Evolutionary conservation across 257 asterid genomes (phyloP), one percentile per base, ranked within the genome.

Genomic region (Jacaranda mimosifolia): DNA sequence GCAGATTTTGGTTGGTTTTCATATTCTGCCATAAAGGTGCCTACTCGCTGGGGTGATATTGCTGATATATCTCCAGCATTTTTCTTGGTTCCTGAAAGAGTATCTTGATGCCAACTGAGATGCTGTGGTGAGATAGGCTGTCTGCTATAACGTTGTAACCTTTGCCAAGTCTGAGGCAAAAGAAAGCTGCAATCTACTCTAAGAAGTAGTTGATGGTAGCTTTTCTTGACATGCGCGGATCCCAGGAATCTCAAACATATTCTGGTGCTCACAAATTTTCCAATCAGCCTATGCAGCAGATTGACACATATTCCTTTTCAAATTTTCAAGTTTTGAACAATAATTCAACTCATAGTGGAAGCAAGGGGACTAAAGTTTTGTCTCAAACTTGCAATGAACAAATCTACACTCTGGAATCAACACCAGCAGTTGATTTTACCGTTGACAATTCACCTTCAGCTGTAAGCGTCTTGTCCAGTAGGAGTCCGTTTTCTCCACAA

Each of bases 401-500:
- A 48, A 85, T 85, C 68, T 87, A 77, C 79, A 87, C 93, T 48
- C 79, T 90, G 39, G 93, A 90, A 19, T 90, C 96, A 4, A 69
- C 86, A 7, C 90, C 96, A 3, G 80, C 55, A 15, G 43, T 78
- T 39, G 82, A 60, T 14, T 80, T 49, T 17, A 49, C 59, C 1
- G 36, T 36, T 74, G 83, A 82, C 12, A 83, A 85, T 77, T 90
- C 91, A 7, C 84, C 96, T 74, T 83, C 93, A 19, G 79, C 88
- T 45, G 80, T 62, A 46, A 88, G 91, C 53, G 62, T 81, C 72
- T 74, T 90, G 6, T 88, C 96, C 51, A 88, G 48, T 38, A 71
- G 81, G 73, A 85, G 93, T 43, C 85, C 91, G 40, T 84, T 90
- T 73, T 90, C 96, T 21, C 89, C 96, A 4, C 91, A 83, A 9